Conservation (phyloP, 306 rosid species). For the Dalbergia cochinchinensis region DNA sequence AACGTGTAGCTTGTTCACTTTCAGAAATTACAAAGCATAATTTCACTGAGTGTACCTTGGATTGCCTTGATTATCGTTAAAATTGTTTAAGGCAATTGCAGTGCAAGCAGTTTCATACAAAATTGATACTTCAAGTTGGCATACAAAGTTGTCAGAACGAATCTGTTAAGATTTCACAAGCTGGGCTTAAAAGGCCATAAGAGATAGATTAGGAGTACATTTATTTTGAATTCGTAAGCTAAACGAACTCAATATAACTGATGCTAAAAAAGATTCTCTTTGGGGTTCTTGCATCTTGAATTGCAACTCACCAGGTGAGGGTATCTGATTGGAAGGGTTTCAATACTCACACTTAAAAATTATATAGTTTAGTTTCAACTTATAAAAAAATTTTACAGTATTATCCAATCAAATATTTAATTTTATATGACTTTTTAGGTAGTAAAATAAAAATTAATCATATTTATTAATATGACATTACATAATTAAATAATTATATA, state of each 20-base stretch:
- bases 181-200: not conserved
- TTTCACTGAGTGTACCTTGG: too few relatives aligned
- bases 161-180: not conserved
- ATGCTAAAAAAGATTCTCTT: not conserved
- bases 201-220: not conserved
- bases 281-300: not conserved
- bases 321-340: not conserved
- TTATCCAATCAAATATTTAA: too few relatives aligned
- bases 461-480: too few relatives aligned
- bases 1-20: too few relatives aligned
- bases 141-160: conserved; percentile 30
- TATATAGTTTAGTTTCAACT: too few relatives aligned
- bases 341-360: not conserved
- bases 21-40: too few relatives aligned
- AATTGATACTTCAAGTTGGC: not conserved
- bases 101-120: not conserved
- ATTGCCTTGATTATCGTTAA: not conserved
- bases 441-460: too few relatives aligned
- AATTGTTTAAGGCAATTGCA: not conserved
- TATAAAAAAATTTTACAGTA: too few relatives aligned
- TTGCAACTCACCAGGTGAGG: not conserved
- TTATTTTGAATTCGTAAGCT: not conserved
- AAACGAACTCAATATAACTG: conserved; percentile 1
- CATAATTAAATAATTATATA: too few relatives aligned
- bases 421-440: too few relatives aligned